Evolutionary conservation across 257 asterid genomes (phyloP).

Genomic region (Forsythia viridissima): DNA sequence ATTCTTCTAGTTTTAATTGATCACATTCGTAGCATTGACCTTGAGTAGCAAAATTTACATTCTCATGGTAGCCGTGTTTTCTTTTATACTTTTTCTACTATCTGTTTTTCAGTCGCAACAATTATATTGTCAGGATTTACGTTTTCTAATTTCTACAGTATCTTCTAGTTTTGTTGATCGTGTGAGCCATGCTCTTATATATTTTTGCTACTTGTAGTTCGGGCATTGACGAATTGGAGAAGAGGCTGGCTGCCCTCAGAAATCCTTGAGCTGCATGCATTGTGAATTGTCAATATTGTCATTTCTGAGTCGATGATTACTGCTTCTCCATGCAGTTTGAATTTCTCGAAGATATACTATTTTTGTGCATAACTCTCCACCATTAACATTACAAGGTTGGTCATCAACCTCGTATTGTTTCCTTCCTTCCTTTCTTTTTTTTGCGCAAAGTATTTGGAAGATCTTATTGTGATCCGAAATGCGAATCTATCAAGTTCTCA

Average conservation of each 20-base stretch:
- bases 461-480: not conserved
- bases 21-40: not conserved
- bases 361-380: not conserved
- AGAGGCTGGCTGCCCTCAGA: constrained; percentile 84
- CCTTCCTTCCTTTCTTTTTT: not conserved
- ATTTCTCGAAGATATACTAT: not conserved
- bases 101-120: not conserved
- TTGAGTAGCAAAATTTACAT: not conserved
- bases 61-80: not conserved
- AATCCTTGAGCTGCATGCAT: constrained; percentile 47
- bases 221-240: constrained; percentile 65
- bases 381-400: not conserved
- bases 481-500: not conserved
- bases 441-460: not conserved
- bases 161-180: not conserved
- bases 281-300: not conserved
- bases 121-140: not conserved
- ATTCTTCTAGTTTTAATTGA: not conserved
- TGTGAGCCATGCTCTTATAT: not conserved
- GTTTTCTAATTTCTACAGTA: not conserved
- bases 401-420: not conserved
- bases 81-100: not conserved
- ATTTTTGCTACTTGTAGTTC: constrained; percentile 45
- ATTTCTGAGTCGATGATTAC: not conserved
- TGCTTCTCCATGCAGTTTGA: not conserved